Conservation (phyloP, 2,329 filamentous ascomycete genomes). For the Clarireedia hainanense region DNA sequence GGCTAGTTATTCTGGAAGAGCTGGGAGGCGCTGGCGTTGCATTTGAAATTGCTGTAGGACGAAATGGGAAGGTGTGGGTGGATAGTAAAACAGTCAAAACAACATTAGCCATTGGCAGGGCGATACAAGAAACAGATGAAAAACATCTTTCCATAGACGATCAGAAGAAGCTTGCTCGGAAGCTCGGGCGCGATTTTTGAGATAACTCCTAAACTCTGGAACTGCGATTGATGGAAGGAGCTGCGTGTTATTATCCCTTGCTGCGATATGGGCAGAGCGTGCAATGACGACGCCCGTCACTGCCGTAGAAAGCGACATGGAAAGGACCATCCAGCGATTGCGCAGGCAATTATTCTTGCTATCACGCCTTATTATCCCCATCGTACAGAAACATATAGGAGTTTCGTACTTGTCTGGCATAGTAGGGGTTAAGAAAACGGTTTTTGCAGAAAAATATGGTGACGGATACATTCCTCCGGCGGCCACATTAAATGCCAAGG, state of each 20-base stretch:
- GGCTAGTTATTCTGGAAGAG: conserved; percentile 69
- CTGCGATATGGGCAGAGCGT: background rate
- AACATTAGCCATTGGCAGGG: conserved; percentile 70
- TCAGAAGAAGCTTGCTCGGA: conserved; percentile 64
- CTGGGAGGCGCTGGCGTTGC: conserved; percentile 67
- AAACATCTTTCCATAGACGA: conserved; percentile 52
- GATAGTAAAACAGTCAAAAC: conserved; percentile 67
- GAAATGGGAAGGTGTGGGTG: conserved; percentile 91
- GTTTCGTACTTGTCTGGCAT: background rate
- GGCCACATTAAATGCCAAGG: background rate
- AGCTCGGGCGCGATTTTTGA: conserved; percentile 34
- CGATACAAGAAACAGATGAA: conserved; percentile 71
- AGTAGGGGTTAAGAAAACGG: background rate
- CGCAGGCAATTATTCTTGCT: too few relatives aligned
- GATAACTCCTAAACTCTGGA: background rate
- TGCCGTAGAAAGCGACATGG: too few relatives aligned
- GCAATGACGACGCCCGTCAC: too few relatives aligned
- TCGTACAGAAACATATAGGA: too few relatives aligned
- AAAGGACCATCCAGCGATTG: too few relatives aligned
- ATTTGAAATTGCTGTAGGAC: conserved; percentile 89
- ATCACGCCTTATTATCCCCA: too few relatives aligned
- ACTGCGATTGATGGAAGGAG: background rate
- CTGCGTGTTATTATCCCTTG: background rate
- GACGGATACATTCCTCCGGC: background rate
- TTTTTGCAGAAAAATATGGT: background rate